Evolutionary conservation across 2,329 filamentous ascomycete species (phyloP).

Genomic region (Botrytis pseudocinerea): DNA sequence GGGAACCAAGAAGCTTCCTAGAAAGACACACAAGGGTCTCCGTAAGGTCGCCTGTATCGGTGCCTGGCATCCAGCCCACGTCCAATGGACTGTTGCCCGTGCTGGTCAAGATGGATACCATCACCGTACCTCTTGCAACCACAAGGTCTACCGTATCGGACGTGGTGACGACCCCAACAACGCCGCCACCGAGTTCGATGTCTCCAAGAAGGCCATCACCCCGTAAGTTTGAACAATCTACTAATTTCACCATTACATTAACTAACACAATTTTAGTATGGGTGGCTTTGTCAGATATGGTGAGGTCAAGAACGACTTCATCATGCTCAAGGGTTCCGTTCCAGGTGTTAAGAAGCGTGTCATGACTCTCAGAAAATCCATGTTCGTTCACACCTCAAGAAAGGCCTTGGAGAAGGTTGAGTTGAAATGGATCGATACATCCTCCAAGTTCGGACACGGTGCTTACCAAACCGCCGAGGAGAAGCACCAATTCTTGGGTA

Average conservation of each 20-base stretch:
- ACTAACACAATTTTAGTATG: slow-evolving; percentile 61
- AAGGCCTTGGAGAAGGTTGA: slow-evolving; percentile 98
- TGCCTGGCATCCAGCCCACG: slow-evolving; percentile 99
- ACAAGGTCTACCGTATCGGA: slow-evolving; percentile 99
- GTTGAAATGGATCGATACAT: slow-evolving; percentile 99
- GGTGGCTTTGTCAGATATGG: slow-evolving; percentile 99
- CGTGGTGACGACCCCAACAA: slow-evolving; percentile 89
- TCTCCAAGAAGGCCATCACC: slow-evolving; percentile 99
- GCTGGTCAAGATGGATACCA: slow-evolving; percentile 99
- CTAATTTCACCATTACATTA: background rate
- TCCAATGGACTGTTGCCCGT: slow-evolving; percentile 99
- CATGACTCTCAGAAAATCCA: slow-evolving; percentile 97
- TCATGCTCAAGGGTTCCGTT: slow-evolving; percentile 96
- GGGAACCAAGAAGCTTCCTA: slow-evolving; percentile 99
- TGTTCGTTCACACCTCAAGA: slow-evolving; percentile 95
- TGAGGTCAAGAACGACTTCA: slow-evolving; percentile 98
- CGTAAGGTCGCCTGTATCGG: slow-evolving; percentile 99
- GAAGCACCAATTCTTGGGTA: slow-evolving; percentile 93
- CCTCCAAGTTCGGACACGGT: slow-evolving; percentile 99
- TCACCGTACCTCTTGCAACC: slow-evolving; percentile 99
- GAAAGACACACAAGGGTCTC: slow-evolving; percentile 99
- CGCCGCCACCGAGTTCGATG: slow-evolving; percentile 91
- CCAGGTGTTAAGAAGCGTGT: slow-evolving; percentile 99
- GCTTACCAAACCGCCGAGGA: slow-evolving; percentile 97
- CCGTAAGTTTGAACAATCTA: slow-evolving; percentile 70